A percentile compares a stretch with the other conserved stretches of the same genome.
Conservation (phyloP, 163 green algal species). For the Coccomyxa subellipsoidea region DNA sequence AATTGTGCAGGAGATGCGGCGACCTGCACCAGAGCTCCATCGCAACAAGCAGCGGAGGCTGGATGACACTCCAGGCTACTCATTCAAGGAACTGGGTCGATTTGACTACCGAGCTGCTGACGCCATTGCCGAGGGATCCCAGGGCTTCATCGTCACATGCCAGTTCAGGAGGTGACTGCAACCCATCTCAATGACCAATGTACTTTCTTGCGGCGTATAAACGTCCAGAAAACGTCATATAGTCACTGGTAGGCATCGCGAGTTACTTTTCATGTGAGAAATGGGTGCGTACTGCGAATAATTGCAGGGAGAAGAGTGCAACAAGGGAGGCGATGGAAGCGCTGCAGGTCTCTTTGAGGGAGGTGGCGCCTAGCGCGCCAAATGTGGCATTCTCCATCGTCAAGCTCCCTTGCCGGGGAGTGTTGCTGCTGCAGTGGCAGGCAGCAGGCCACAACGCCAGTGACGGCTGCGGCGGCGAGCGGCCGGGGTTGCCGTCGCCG, state of each 20-base stretch:
- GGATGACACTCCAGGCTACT: background rate
- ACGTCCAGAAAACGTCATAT: no score
- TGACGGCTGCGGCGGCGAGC: no score
- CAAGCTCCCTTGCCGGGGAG: background rate
- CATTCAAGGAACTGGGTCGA: background rate
- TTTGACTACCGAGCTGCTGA: background rate
- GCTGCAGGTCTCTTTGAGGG: background rate
- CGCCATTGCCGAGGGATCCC: background rate
- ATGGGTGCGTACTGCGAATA: no score
- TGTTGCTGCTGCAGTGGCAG: background rate
- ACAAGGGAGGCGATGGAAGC: background rate
- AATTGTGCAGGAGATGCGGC: background rate
- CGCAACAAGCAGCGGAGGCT: background rate
- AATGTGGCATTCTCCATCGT: background rate
- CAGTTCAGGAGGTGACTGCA: background rate
- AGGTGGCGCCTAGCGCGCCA: background rate
- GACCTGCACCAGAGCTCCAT: background rate
- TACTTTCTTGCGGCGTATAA: background rate
- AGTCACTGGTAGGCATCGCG: no score
- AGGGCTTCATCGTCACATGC: background rate
- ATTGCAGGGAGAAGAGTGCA: background rate
- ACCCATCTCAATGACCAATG: background rate
- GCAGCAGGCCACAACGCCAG: background rate
- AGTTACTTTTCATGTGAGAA: no score
- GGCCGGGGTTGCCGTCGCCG: background rate